Base-by-base conservation (phyloP, 768 basidiomycete genomes). In the Boletus edulis region DNA sequence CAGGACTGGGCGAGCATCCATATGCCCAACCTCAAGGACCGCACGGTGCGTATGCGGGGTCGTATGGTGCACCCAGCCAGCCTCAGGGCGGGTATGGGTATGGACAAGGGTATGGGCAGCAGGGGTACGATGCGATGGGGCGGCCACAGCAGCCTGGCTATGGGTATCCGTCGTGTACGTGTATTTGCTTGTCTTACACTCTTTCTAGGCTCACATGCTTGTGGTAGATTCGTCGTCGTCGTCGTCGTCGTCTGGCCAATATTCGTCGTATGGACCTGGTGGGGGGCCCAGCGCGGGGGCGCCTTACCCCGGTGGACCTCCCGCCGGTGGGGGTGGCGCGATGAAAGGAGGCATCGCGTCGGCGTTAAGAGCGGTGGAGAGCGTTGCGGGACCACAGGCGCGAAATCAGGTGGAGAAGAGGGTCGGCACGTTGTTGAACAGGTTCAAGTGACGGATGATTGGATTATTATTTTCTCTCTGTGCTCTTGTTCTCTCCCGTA, bases 311-410 rank as follows among this genome's bases (percentile, higher is more conserved):
- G 24, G 24, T 29, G 27, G 27, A 0, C 27, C 27, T 29, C 27
- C 13, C 4, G 35, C 5, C 35, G 31, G 51, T 2, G 60, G 55
- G 1, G 35, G 61, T 4, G 56, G 58, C 0, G 51, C 51, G 0
- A 20, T 51, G 5, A 10, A 57, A 78, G 32, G 76, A 70, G 29
- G 49, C 0, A n/a, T 64, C 2, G 20, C 52, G 45, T 41, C 60
- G 13, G 83, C 83, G 40, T 60, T 77, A 60, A 75, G 67, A 56
- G 74, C 77, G n/a, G 74, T 87, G 18, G 84, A 84, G 64, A 80
- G 75, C 54, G 67, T 85, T 31, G 81, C 81, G 17, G 83, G 85
- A 4, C 74, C 72, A 59, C 77, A 76, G 51, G 78, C 76, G 41
- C 69, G 79, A 39, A 66, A 69, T 34, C 82, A 81, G 60, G 55